Evolutionary conservation across 257 asterid species (phyloP), one percentile per base, ranked within the genome.

Genomic region (Mitragyna speciosa): DNA sequence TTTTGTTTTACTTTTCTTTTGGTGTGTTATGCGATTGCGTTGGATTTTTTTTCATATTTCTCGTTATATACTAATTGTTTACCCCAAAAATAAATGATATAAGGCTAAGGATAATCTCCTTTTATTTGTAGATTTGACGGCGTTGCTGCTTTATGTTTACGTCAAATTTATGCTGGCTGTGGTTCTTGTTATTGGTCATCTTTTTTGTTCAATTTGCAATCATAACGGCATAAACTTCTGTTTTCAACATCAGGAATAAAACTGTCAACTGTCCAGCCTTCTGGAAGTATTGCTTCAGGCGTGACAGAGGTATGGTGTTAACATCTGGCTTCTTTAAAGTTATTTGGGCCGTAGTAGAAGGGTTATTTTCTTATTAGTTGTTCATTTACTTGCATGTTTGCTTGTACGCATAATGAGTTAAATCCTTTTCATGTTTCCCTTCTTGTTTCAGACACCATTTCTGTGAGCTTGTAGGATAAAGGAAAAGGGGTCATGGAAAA

Each of bases 231-330:
- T 14, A 45, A 43, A 19, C 78, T 72, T 78, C 79, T 22, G 52
- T 67, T 72, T 72, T 28, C 10, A 22, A 65, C 72, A 75, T 82
- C 88, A 93, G 98, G 89, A 89, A 88, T 71, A 89, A 81, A 83
- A 87, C 81, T 70, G 83, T 92, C 54, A n/a, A 87, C 85, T 76
- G 78, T 94, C 58, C 89, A 68, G 71, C 86, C 90, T 81, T 82
- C 95, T 48, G 93, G 96, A 75, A 92, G 82, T 87, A 83, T 92
- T 76, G 90, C 87, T 87, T 82, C 93, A 76, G 98, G 98, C 73
- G 80, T 75, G 43, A 84, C 92, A 36, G 97, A 94, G 98, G 98
- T 93, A 87, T 56, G 85, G 30, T 79, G 45, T 70, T 58, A 28
- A 28, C n/a, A 26, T 36, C 26, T 39, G 52, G 72, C 20, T 65